Evolutionary conservation across 371 early-diverging fungal species (phyloP).

Genomic region (Gilbertella persicaria): DNA sequence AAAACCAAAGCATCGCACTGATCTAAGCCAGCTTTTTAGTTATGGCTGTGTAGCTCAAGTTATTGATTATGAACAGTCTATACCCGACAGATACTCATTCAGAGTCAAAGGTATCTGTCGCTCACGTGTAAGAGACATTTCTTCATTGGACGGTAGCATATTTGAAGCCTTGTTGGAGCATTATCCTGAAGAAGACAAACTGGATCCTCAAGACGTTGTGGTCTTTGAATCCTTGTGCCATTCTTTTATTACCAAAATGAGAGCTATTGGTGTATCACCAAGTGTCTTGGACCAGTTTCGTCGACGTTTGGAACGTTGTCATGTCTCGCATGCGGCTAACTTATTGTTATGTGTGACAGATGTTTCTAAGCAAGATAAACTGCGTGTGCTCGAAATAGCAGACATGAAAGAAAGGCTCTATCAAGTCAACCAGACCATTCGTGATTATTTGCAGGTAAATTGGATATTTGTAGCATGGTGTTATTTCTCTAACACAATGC

Average conservation of each 20-base stretch:
- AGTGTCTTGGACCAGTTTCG: conserved; percentile 62
- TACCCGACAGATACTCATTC: conserved; percentile 21
- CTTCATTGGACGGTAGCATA: conserved; percentile 8
- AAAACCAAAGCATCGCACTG: neutral
- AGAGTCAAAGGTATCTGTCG: conserved; percentile 41
- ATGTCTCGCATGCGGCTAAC: conserved; percentile 64
- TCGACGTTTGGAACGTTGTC: conserved; percentile 43
- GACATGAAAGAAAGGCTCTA: conserved; percentile 59
- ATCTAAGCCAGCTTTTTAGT: conserved; percentile 18
- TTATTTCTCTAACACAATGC: neutral
- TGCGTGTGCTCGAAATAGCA: conserved; percentile 56
- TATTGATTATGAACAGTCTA: conserved; percentile 18
- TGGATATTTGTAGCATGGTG: conserved; percentile 8
- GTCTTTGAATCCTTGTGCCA: conserved; percentile 53
- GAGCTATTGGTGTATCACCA: conserved; percentile 63
- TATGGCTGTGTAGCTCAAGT: conserved; percentile 35
- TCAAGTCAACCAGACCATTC: conserved; percentile 57
- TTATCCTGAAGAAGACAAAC: neutral
- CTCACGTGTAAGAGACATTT: conserved; percentile 31
- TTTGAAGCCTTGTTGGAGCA: conserved; percentile 23
- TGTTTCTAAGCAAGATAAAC: conserved; percentile 64
- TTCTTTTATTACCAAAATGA: conserved; percentile 54
- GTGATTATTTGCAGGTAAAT: conserved; percentile 70
- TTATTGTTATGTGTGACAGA: conserved; percentile 70
- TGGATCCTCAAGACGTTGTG: neutral